Percentiles rank a stretch among this genome's conserved stretches.
These are phyloP conservation scores for Microthlaspi erraticum DNA, from an alignment of 345 rosid genomes.

Conservation along the genomic window DNA sequence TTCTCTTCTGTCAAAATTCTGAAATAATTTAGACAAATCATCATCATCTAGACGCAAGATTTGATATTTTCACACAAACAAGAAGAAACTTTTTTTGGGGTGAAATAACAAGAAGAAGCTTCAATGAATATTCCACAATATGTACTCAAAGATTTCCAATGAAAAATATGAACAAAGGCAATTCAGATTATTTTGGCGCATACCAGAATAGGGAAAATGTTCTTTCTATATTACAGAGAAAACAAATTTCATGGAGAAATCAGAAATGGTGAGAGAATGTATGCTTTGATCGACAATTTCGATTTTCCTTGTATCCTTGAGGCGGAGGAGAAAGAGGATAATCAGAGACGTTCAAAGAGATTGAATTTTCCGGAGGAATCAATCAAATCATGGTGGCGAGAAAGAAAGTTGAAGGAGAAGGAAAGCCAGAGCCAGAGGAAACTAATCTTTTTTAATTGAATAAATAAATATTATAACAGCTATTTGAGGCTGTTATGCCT, in stretches of 20 bases:
- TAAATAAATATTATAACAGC: no score
- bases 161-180: not conserved
- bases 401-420: constrained; percentile 17
- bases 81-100: no score
- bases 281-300: not conserved
- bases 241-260: constrained; percentile 6
- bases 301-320: not conserved
- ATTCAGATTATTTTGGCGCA: not conserved
- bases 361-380: constrained; percentile 8
- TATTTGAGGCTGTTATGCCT: no score
- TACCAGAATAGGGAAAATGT: not conserved
- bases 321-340: not conserved
- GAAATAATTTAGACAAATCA: constrained; percentile 25
- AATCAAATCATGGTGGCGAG: not conserved
- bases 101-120: no score
- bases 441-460: not conserved
- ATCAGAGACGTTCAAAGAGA: not conserved
- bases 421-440: constrained; percentile 14
- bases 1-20: no score
- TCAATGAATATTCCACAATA: not conserved
- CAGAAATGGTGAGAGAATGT: not conserved
- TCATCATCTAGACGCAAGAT: constrained; percentile 1
- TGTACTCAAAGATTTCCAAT: not conserved
- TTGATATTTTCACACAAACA: constrained; percentile 2
- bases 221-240: not conserved